A percentile compares a stretch with the other conserved stretches of the same genome.
phyloP scores from a whole-genome alignment of 129 eudicot genomes.

The Kitagawia praeruptora region DNA sequence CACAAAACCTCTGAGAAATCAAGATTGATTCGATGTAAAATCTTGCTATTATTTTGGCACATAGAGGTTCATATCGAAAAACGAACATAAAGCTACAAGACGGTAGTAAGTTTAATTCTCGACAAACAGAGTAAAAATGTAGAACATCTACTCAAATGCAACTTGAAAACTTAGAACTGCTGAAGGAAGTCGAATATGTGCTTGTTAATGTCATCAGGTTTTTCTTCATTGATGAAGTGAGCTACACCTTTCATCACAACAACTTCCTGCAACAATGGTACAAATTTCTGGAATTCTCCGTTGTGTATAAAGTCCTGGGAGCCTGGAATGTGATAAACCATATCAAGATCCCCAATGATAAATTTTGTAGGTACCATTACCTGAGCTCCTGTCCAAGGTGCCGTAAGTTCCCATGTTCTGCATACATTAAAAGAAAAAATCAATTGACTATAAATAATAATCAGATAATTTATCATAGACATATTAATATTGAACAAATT shows the following conservation, averaged over 20 bases:
- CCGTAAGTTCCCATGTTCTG: conserved; percentile 46
- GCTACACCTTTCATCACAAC: conserved; percentile 59
- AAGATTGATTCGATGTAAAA: too few relatives aligned
- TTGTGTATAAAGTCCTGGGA: conserved; percentile 35
- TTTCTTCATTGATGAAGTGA: conserved; percentile 60
- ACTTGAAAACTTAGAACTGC: conserved; percentile 26
- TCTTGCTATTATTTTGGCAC: background rate
- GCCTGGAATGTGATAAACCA: conserved; percentile 47
- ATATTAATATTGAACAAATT: too few relatives aligned
- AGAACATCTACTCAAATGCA: background rate
- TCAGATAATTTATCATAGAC: too few relatives aligned
- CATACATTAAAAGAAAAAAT: background rate
- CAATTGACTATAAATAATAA: background rate
- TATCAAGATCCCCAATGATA: conserved; percentile 48
- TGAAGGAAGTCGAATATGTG: conserved; percentile 43
- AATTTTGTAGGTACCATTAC: conserved; percentile 64
- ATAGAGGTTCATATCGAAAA: too few relatives aligned
- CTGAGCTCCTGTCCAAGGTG: conserved; percentile 52
- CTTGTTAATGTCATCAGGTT: conserved; percentile 47
- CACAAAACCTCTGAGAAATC: background rate
- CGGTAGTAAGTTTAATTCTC: background rate
- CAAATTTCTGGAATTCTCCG: conserved; percentile 46
- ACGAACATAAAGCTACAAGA: background rate
- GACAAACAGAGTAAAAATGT: background rate
- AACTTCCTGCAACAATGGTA: conserved; percentile 53